Evolutionary conservation across 2,329 filamentous ascomycete species (phyloP), one percentile per base, ranked within the genome.

Genomic region (Epichloe sp.): DNA sequence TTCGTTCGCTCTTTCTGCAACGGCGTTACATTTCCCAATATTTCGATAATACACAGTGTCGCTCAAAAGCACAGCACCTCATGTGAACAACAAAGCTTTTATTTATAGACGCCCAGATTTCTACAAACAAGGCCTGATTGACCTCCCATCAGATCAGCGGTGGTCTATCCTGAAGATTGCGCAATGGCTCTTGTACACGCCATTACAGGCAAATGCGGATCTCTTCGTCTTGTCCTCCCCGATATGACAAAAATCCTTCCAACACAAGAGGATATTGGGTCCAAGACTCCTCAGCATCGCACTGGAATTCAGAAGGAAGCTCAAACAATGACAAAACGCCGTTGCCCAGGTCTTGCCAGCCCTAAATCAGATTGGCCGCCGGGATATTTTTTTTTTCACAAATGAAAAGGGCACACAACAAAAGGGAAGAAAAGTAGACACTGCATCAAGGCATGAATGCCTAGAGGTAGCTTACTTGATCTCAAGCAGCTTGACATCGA

Each of bases 401-500:
- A 17, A 44, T 31, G 8, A 19, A 46, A 49, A 31, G 31, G 31
- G 31, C 42, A 44, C 37, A 36, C 14, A 40, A 51, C 26, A 44
- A 47, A 44, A 44, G 40, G 43, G 48, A 47, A 44, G 10, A n/a
- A 34, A 44, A 7, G 37, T 14, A 37, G 3, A 47, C 14, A 47
- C 17, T 23, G 17, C n/a, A 34, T 48, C 50, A 37, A 48, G n/a
- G 5, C 31, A 11, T 15, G 26, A 4, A 21, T 26, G 31, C 41
- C 19, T 8, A 12, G 31, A 31, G 34, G 45, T 47, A 56, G 52
- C 70, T 75, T 83, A 90, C 76, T 89, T 89, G 71, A 89, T 87
- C 70, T 86, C 83, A 50, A 91, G 73, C 50, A 90, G 75, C 78
- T 91, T 93, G 62, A 93, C 78, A 68, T 98, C 94, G 68, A 98